These are phyloP conservation scores for Irineochytrium annulatum DNA, from an alignment of 192 early-diverging fungal genomes.

Conservation along the genomic window DNA sequence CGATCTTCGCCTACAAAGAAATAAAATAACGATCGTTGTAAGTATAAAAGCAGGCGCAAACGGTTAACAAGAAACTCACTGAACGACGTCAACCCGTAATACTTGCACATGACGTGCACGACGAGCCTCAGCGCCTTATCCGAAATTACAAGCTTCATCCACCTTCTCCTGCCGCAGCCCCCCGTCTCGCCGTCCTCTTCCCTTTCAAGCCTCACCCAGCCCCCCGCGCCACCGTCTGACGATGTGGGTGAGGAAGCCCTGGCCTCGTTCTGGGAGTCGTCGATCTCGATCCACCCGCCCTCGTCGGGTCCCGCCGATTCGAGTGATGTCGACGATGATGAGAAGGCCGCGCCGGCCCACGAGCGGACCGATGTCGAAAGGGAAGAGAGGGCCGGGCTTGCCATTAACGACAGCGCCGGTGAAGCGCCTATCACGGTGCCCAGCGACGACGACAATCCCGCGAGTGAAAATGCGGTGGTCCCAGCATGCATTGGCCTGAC, in stretches of 20 bases:
- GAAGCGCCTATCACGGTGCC: too few species aligned
- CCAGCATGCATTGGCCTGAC: too few species aligned
- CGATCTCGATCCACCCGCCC: constrained; percentile 6
- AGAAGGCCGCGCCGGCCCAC: not conserved
- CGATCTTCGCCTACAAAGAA: too few species aligned
- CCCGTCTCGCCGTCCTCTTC: not conserved
- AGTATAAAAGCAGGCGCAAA: too few species aligned
- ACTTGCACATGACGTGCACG: constrained; percentile 26
- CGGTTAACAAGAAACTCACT: constrained; percentile 18
- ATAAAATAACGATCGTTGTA: too few species aligned
- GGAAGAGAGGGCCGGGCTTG: too few species aligned
- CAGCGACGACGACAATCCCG: too few species aligned
- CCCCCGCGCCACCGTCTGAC: not conserved
- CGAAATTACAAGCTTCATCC: constrained; percentile 11
- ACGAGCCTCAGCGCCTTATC: constrained; percentile 19
- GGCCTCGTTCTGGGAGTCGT: not conserved
- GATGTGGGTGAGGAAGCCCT: not conserved
- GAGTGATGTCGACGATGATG: not conserved
- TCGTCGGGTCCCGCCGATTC: not conserved
- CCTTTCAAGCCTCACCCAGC: not conserved
- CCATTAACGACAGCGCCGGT: too few species aligned
- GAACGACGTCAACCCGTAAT: constrained; percentile 17
- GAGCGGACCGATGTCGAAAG: not conserved
- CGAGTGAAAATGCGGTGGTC: too few species aligned
- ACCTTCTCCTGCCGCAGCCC: not conserved